Percentiles rank a stretch among this genome's conserved stretches.
Conservation (phyloP, 139 green algal genomes). For the Closterium sp. region DNA sequence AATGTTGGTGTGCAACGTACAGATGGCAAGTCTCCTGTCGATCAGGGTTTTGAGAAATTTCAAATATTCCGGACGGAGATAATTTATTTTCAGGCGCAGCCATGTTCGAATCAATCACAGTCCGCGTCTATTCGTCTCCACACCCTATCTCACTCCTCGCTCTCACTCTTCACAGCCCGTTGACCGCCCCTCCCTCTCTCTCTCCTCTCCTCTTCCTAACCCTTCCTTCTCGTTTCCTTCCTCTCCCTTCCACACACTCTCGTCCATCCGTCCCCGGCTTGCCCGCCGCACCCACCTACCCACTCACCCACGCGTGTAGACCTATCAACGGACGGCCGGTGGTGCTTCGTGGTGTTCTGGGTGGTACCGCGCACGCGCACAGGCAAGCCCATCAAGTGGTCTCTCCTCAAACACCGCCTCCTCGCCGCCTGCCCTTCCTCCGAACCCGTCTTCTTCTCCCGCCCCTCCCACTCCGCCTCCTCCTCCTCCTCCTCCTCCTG, state of each 20-base stretch:
- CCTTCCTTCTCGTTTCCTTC: background rate
- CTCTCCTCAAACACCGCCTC: constrained; percentile 42
- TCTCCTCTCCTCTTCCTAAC: background rate
- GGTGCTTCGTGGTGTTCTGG: constrained; percentile 46
- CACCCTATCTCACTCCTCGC: no score
- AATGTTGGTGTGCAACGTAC: background rate
- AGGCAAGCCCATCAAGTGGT: constrained; percentile 33
- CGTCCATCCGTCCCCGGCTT: background rate
- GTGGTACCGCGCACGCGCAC: constrained; percentile 24
- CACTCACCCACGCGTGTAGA: constrained; percentile 7
- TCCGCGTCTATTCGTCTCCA: no score
- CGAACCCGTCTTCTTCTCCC: constrained; percentile 21
- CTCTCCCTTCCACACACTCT: background rate
- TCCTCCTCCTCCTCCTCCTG: background rate
- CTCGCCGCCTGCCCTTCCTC: constrained; percentile 31
- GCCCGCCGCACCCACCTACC: background rate
- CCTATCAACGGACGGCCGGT: constrained; percentile 37
- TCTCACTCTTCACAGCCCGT: no score
- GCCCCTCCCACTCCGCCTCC: background rate
- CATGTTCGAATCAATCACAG: no score
- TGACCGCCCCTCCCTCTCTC: no score
- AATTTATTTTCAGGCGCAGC: no score
- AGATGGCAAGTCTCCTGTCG: background rate
- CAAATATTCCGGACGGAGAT: no score
- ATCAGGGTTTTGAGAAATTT: no score